Base-by-base conservation (phyloP, 192 early-diverging fungal genomes). In the Coemansia reversa region DNA sequence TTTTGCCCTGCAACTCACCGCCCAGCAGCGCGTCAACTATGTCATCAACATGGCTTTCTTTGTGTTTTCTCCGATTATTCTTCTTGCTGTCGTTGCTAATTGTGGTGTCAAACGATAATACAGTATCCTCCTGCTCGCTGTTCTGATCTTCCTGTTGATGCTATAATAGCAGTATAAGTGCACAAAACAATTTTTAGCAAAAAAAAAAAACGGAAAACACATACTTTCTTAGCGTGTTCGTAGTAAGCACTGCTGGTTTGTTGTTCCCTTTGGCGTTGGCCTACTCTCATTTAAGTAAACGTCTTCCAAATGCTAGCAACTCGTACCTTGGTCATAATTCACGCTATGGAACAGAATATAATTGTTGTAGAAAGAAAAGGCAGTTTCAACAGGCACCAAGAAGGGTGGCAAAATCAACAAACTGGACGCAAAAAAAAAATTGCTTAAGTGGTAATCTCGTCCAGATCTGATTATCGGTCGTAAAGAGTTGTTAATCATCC, bases 21-120 rank as follows among this genome's bases (percentile, higher is more conserved):
- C 73, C 73, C 14, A 79, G 61, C 20, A 79, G 67, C 6, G 76
- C 76, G 57, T 72, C 67, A 18, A 79, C 76, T 19, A 79, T 67
- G 35, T 79, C 69, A 23, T 69, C 71, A 3, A 70, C 63, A n/a
- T 66, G 52, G 3, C 47, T 59, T 51, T 3, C 24, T 63, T 9
- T n/a, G n/a, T 5, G 24, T 19, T 49, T 47, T 3, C 22, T 14
- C 25, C 53, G 60, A 45, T 51, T 55, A 52, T 53, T 51, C 29
- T 61, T 61, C 14, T 48, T 27, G 20, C 45, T 64, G 45, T 25
- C 50, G 9, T 27, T 61, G 1, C 29, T 49, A 7, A 58, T 25
- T 32, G 67, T 45, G 16, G 25, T 45, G 54, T 62, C 58, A 29
- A 76, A 24, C 16, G 74, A 60, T 5, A 76, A 2, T 29, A 76